These are phyloP conservation scores for Leptodontidium sp. DNA, from an alignment of 2,329 filamentous ascomycete genomes.

Conservation along the genomic window DNA sequence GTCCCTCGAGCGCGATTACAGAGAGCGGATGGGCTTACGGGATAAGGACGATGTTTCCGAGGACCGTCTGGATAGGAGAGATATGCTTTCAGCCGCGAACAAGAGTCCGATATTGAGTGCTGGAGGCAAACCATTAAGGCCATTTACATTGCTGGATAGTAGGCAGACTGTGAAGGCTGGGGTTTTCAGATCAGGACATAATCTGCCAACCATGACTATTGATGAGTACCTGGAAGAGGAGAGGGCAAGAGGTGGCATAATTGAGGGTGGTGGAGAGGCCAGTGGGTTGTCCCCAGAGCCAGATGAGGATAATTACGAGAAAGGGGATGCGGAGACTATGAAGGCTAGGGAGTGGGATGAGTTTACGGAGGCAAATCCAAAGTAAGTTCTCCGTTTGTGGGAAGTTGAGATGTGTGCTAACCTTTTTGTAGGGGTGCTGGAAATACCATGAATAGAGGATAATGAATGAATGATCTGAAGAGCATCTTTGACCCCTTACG, in stretches of 20 bases:
- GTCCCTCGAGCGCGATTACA: slow-evolving; percentile 56
- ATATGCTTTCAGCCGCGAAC: slow-evolving; percentile 57
- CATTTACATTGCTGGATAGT: slow-evolving; percentile 85
- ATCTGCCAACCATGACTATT: slow-evolving; percentile 95
- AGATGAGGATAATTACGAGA: slow-evolving; percentile 91
- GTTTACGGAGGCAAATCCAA: slow-evolving; percentile 87
- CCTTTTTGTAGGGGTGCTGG: slow-evolving; percentile 65
- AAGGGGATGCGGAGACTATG: slow-evolving; percentile 87
- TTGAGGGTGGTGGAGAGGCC: slow-evolving; percentile 86
- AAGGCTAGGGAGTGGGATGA: slow-evolving; percentile 97
- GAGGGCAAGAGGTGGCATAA: slow-evolving; percentile 81
- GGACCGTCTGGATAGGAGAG: slow-evolving; percentile 76
- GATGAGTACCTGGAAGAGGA: slow-evolving; percentile 98
- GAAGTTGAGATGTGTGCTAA: slow-evolving; percentile 25
- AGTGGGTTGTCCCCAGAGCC: slow-evolving; percentile 73
- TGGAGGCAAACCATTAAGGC: slow-evolving; percentile 85
- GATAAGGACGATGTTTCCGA: slow-evolving; percentile 55
- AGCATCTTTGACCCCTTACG: background rate
- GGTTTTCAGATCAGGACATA: slow-evolving; percentile 92
- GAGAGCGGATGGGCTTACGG: slow-evolving; percentile 52
- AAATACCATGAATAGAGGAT: slow-evolving; percentile 84
- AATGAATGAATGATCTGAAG: slow-evolving; percentile 25
- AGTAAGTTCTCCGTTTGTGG: slow-evolving; percentile 48
- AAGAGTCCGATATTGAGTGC: slow-evolving; percentile 78
- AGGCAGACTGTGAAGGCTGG: slow-evolving; percentile 78